A percentile compares a stretch with the other conserved stretches of the same genome.
phyloP scores from a whole-genome alignment of 768 basidiomycete species.

The Amanita rubescens region DNA sequence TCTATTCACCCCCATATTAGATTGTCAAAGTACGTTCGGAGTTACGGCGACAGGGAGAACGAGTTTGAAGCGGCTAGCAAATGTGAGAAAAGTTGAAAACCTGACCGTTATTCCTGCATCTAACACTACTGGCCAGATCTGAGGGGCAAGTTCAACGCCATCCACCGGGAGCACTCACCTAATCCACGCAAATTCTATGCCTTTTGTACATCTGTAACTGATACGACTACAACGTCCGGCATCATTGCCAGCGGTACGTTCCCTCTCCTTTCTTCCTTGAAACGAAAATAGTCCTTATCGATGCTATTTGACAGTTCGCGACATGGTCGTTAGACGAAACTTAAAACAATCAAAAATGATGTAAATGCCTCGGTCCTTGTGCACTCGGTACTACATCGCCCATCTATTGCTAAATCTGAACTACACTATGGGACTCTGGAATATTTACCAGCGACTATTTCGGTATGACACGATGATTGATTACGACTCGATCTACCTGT shows the following conservation, averaged over 20 bases:
- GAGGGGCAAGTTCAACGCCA: slow-evolving; percentile 63
- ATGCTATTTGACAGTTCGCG: slow-evolving; percentile 43
- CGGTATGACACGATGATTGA: neutral
- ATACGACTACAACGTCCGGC: slow-evolving; percentile 64
- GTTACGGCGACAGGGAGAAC: slow-evolving; percentile 64
- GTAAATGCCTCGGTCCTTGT: slow-evolving; percentile 28
- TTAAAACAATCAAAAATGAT: slow-evolving; percentile 66
- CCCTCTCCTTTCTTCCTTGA: neutral
- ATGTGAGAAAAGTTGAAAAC: slow-evolving; percentile 38
- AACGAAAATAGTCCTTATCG: neutral
- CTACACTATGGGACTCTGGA: neutral
- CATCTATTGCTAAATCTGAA: neutral
- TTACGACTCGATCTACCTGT: neutral
- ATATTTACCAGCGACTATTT: neutral
- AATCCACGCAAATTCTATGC: slow-evolving; percentile 70
- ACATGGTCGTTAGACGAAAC: slow-evolving; percentile 78
- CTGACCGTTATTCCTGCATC: neutral
- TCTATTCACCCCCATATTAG: slow-evolving; percentile 16
- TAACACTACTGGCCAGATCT: slow-evolving; percentile 44
- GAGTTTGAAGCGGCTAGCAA: slow-evolving; percentile 65
- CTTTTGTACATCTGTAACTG: slow-evolving; percentile 73
- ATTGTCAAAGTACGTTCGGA: slow-evolving; percentile 63
- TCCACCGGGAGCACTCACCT: slow-evolving; percentile 71
- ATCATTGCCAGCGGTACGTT: slow-evolving; percentile 69
- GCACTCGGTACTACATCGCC: neutral